phyloP scores from a whole-genome alignment of 371 early-diverging fungal genomes.

The Mucor sp. region DNA sequence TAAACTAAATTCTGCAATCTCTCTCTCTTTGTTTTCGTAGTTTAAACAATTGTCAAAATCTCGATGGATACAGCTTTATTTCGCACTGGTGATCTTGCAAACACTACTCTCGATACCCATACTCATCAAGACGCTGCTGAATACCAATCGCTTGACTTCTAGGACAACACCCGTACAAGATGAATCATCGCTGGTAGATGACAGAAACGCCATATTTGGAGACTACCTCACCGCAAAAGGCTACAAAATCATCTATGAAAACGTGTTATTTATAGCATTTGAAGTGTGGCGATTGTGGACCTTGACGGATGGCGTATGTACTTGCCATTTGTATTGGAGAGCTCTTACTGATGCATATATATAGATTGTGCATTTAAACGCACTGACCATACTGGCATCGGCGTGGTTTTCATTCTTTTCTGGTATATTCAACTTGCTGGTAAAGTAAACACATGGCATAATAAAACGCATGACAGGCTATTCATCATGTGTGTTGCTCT shows the following conservation, averaged over 20 bases:
- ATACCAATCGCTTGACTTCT: background rate
- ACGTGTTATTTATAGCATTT: constrained; percentile 12
- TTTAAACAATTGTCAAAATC: constrained; percentile 19
- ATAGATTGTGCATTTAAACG: constrained; percentile 18
- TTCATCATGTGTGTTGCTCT: background rate
- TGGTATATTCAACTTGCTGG: constrained; percentile 14
- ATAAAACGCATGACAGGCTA: background rate
- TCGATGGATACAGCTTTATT: constrained; percentile 15
- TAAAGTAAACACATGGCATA: background rate
- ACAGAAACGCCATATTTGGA: background rate
- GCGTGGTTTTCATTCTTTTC: constrained; percentile 18
- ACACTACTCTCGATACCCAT: constrained; percentile 9
- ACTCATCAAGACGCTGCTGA: constrained; percentile 10
- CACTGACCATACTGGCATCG: constrained; percentile 19
- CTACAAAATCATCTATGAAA: constrained; percentile 12
- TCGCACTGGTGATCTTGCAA: constrained; percentile 3
- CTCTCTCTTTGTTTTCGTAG: constrained; percentile 2
- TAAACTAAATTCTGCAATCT: background rate
- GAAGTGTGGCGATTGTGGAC: constrained; percentile 19
- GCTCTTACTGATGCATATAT: background rate
- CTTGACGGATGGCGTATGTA: constrained; percentile 11
- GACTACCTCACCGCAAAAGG: constrained; percentile 2
- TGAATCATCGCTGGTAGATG: background rate
- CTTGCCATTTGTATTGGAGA: too few relatives aligned
- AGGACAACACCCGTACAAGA: background rate